These are phyloP conservation scores for Harringtonia aguacate DNA, from an alignment of 2,329 filamentous ascomycete species.

Conservation along the genomic window DNA sequence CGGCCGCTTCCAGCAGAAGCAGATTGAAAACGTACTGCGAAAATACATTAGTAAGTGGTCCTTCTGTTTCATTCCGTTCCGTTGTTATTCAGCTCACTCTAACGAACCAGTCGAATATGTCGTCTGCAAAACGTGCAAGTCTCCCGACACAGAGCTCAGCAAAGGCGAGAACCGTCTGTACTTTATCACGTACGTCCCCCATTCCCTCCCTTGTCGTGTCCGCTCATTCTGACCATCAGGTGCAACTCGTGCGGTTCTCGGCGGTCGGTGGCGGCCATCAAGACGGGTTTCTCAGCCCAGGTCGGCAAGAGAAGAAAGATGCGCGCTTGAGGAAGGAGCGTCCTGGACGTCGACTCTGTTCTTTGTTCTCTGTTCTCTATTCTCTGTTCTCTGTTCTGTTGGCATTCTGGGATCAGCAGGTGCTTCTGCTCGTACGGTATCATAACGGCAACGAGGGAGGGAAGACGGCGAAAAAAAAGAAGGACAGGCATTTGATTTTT, in stretches of 20 bases:
- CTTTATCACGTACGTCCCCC: constrained; percentile 61
- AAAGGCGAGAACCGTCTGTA: constrained; percentile 99
- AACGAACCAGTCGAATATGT: constrained; percentile 71
- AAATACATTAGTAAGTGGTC: constrained; percentile 72
- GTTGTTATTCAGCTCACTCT: background rate
- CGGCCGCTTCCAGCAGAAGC: constrained; percentile 99
- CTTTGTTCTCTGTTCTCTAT: constrained; percentile 1
- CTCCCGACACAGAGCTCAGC: constrained; percentile 88
- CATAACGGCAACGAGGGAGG: no score
- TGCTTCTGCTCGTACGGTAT: no score
- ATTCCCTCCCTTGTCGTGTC: background rate
- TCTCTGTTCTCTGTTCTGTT: no score
- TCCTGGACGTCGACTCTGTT: background rate
- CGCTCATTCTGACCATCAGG: background rate
- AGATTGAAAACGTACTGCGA: constrained; percentile 93
- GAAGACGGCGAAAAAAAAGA: no score
- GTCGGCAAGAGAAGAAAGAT: constrained; percentile 98
- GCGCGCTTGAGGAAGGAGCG: no score
- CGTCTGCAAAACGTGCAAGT: constrained; percentile 96
- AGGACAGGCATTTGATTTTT: no score
- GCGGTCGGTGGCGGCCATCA: constrained; percentile 92
- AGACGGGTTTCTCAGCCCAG: constrained; percentile 99
- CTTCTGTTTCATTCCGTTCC: constrained; percentile 21
- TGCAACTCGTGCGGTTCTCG: constrained; percentile 52
- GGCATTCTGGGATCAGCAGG: no score